Conservation (phyloP, 495 filamentous ascomycete species). For the Tuber calosporum region DNA sequence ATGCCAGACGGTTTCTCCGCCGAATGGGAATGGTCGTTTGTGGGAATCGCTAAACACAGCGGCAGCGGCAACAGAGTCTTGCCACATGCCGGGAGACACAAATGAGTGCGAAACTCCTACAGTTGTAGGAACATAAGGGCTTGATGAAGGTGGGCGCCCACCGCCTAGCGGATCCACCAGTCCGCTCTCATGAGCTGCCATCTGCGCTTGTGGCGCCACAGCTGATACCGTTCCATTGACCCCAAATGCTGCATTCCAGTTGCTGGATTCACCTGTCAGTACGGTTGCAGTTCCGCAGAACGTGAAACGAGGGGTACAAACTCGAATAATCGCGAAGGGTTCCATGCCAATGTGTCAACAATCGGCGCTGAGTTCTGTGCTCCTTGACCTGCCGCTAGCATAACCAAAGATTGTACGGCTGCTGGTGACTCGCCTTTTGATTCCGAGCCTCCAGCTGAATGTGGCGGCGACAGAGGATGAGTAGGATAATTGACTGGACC, state of each 20-base stretch:
- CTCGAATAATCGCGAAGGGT: slow-evolving; percentile 90
- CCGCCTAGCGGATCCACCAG: slow-evolving; percentile 41
- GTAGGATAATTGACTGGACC: slow-evolving; percentile 65
- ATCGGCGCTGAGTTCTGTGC: slow-evolving; percentile 51
- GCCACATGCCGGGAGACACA: slow-evolving; percentile 93
- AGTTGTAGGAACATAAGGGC: slow-evolving; percentile 49
- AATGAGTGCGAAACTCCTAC: slow-evolving; percentile 49
- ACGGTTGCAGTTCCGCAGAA: neutral
- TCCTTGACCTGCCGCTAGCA: slow-evolving; percentile 59
- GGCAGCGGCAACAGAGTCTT: slow-evolving; percentile 84
- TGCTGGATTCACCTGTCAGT: slow-evolving; percentile 25
- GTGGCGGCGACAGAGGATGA: slow-evolving; percentile 75
- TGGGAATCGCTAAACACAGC: slow-evolving; percentile 54
- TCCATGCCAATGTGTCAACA: slow-evolving; percentile 70
- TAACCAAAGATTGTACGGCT: slow-evolving; percentile 62
- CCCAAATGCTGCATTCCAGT: slow-evolving; percentile 43
- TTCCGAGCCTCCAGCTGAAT: slow-evolving; percentile 67
- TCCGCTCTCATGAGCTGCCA: slow-evolving; percentile 36
- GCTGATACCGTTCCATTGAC: slow-evolving; percentile 40
- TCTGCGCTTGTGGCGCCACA: slow-evolving; percentile 33
- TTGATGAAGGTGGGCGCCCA: slow-evolving; percentile 46
- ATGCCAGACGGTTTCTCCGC: slow-evolving; percentile 35
- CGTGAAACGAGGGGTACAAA: slow-evolving; percentile 49
- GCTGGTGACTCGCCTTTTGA: slow-evolving; percentile 73
- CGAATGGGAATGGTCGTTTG: slow-evolving; percentile 41